Evolutionary conservation across 331 rosid genomes (phyloP).

Genomic region (Quercus lobata): DNA sequence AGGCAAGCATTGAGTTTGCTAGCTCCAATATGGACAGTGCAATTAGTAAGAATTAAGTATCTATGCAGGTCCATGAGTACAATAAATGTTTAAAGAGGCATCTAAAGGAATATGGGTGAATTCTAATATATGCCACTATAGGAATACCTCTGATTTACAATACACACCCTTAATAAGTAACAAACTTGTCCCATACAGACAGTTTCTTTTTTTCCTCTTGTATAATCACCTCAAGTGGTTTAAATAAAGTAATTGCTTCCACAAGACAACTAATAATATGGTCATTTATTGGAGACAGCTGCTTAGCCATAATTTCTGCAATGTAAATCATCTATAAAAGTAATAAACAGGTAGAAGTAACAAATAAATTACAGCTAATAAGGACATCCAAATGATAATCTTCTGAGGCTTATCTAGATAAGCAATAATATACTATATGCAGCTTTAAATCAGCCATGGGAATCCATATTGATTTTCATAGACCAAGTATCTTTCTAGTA

Average conservation of each 20-base stretch:
- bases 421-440: neutral
- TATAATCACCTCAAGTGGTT: neutral
- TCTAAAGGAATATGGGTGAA: neutral
- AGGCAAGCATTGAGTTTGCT: neutral
- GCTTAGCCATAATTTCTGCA: neutral
- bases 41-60: too few relatives aligned
- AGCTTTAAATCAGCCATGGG: neutral
- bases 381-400: too few relatives aligned
- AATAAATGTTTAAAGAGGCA: neutral
- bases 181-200: neutral
- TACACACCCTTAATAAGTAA: neutral
- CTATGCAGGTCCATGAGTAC: neutral
- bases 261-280: neutral
- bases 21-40: too few relatives aligned
- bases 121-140: neutral
- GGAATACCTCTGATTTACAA: neutral
- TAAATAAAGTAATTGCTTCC: neutral
- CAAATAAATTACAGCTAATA: neutral
- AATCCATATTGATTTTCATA: neutral
- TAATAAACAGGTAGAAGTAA: neutral
- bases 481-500: neutral
- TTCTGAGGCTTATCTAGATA: too few relatives aligned
- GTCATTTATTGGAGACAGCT: neutral
- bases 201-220: neutral
- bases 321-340: neutral